Evolutionary conservation across 129 eudicot genomes (phyloP), one percentile per base, ranked within the genome.

Genomic region (Flaveria brownii): DNA sequence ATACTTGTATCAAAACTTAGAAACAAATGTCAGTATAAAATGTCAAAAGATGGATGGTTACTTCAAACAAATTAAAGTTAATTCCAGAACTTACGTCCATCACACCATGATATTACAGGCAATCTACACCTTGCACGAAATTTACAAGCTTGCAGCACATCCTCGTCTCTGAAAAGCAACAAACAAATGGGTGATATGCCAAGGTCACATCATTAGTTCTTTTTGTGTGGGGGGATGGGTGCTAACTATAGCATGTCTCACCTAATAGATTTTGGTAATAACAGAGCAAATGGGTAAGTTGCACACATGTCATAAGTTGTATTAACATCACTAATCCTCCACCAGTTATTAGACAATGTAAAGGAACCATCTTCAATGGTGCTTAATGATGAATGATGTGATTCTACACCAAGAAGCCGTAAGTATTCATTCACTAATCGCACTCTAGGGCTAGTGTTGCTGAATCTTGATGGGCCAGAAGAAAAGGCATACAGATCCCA

Each of bases 401-500:
- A 83, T 18, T 82, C 80, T 80, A 86, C 60, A 73, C 99, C 99
- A 74, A 95, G 92, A 70, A 95, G 99, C 65, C 99, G 86, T 67
- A 72, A 85, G 86, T 95, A 91, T 85, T 95, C 99, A 78, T 89
- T 85, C 74, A 95, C 68, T 76, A 95, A 73, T 70, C 99, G 91
- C 68, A 83, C 85, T 84, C 84, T 89, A 71, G 99, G 99, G 67
- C 74, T 86, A 65, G 84, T 82, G 76, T 87, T 87, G 71, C 78
- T 70, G 82, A 74, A 87, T 80, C 87, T 87, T 54, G 94, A 87
- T 52, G 97, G 88, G 56, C 97, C 92, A 62, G 86, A 80, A 69
- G 87, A 81, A 82, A 95, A 91, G 51, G 96, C 87, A 78, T 91
- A 95, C 59, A 95, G 83, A 87, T 95, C 99, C 99, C 96, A 95